phyloP scores from a whole-genome alignment of 2,329 filamentous ascomycete genomes.

The Colletotrichum somersetense region DNA sequence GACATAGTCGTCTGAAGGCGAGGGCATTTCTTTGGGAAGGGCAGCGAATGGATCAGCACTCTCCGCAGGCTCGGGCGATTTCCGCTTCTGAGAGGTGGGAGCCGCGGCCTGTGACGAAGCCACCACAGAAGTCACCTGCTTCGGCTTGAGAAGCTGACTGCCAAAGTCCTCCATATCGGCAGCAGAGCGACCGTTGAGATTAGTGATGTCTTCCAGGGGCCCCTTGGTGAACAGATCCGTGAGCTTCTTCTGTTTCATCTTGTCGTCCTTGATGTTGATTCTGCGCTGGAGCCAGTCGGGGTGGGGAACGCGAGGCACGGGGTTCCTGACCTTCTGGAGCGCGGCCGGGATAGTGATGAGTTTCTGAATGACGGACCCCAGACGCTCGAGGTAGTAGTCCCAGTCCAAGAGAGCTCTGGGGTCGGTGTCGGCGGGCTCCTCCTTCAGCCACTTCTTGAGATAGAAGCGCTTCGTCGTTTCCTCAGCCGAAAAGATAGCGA shows the following conservation, averaged over 20 bases:
- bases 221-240: slow-evolving; percentile 87
- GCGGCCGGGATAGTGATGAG: slow-evolving; percentile 98
- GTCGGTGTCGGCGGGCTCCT: slow-evolving; percentile 92
- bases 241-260: slow-evolving; percentile 98
- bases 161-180: slow-evolving; percentile 88
- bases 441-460: slow-evolving; percentile 93
- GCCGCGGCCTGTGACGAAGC: slow-evolving; percentile 66
- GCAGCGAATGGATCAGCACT: slow-evolving; percentile 83
- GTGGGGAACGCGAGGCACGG: slow-evolving; percentile 91
- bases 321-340: slow-evolving; percentile 93
- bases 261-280: slow-evolving; percentile 96
- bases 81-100: slow-evolving; percentile 73
- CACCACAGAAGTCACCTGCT: slow-evolving; percentile 66
- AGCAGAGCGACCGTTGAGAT: slow-evolving; percentile 68
- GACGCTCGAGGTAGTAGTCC: slow-evolving; percentile 95
- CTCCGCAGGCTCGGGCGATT: slow-evolving; percentile 76
- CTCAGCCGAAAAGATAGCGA: slow-evolving; percentile 97
- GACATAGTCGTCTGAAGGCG: slow-evolving; percentile 85
- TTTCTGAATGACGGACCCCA: slow-evolving; percentile 98
- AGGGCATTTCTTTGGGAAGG: slow-evolving; percentile 86
- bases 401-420: slow-evolving; percentile 92
- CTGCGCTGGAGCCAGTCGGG: slow-evolving; percentile 96
- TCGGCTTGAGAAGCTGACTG: slow-evolving; percentile 74
- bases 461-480: slow-evolving; percentile 89
- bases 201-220: slow-evolving; percentile 79